Conservation (phyloP, 75 land plant species). For the Selaginella tamariscina region DNA sequence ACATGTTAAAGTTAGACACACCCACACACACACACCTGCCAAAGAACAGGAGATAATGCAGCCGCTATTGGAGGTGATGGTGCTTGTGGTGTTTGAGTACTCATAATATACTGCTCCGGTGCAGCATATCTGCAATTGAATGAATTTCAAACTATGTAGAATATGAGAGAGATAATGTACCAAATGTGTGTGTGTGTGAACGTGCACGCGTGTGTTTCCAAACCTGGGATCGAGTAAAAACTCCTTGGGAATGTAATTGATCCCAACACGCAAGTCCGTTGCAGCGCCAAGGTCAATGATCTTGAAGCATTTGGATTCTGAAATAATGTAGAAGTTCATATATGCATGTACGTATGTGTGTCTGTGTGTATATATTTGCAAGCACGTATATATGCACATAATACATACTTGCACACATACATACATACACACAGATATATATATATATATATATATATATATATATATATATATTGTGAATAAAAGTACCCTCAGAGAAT, state of each 20-base stretch:
- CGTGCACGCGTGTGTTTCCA: too few relatives aligned
- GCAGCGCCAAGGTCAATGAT: slow-evolving; percentile 99
- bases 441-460: too few relatives aligned
- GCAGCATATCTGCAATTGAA: slow-evolving; percentile 67
- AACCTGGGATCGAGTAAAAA: slow-evolving; percentile 89
- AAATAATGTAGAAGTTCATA: not conserved
- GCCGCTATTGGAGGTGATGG: slow-evolving; percentile 91
- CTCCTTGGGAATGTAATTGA: slow-evolving; percentile 94
- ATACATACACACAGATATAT: too few relatives aligned
- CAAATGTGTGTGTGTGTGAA: too few relatives aligned
- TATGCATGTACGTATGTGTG: too few relatives aligned
- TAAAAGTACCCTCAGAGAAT: slow-evolving; percentile 64
- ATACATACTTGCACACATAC: too few relatives aligned
- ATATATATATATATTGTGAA: not conserved
- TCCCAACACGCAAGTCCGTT: slow-evolving; percentile 90
- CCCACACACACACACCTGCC: slow-evolving; percentile 48
- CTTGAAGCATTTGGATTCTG: slow-evolving; percentile 81
- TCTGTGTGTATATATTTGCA: not conserved
- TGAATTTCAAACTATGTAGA: not conserved
- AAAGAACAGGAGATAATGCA: slow-evolving; percentile 93
- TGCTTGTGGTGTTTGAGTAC: slow-evolving; percentile 98
- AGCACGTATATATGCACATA: too few relatives aligned
- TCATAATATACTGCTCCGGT: slow-evolving; percentile 99
- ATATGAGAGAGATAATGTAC: not conserved
- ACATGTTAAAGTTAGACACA: not conserved